Conservation (phyloP, 805 yeast genomes). For the Teunomyces stri region DNA sequence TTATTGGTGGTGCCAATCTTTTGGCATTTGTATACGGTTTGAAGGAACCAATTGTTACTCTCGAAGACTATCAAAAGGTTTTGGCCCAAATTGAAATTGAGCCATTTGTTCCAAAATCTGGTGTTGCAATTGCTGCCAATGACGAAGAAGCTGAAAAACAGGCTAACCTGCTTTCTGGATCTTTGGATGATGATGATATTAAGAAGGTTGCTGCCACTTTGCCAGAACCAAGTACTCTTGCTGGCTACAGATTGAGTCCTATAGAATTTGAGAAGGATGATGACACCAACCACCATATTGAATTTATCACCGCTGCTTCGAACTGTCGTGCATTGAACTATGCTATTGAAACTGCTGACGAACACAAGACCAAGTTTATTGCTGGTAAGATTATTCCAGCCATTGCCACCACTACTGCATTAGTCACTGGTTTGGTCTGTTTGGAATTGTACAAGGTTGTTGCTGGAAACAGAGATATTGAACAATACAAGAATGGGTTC, state of each 20-base stretch:
- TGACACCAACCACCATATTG: slow-evolving; percentile 94
- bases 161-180: slow-evolving; percentile 40
- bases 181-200: slow-evolving; percentile 60
- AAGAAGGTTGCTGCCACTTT: slow-evolving; percentile 68
- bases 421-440: slow-evolving; percentile 93
- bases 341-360: slow-evolving; percentile 83
- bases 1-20: slow-evolving; percentile 86
- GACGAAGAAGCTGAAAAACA: slow-evolving; percentile 90
- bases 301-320: slow-evolving; percentile 93
- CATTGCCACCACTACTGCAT: slow-evolving; percentile 97
- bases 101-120: slow-evolving; percentile 73
- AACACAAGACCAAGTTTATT: slow-evolving; percentile 87
- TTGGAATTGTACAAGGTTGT: slow-evolving; percentile 89
- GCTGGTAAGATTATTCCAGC: slow-evolving; percentile 99
- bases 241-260: slow-evolving; percentile 83
- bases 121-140: slow-evolving; percentile 76
- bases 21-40: slow-evolving; percentile 89
- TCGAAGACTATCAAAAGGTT: slow-evolving; percentile 53
- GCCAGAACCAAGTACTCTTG: slow-evolving; percentile 85
- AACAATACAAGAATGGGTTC: slow-evolving; percentile 89
- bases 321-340: slow-evolving; percentile 94
- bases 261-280: slow-evolving; percentile 98
- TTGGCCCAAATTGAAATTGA: slow-evolving; percentile 42
- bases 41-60: slow-evolving; percentile 62
- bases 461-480: slow-evolving; percentile 70